Conservation (phyloP, 2,329 filamentous ascomycete genomes). For the Gremmenia infestans region DNA sequence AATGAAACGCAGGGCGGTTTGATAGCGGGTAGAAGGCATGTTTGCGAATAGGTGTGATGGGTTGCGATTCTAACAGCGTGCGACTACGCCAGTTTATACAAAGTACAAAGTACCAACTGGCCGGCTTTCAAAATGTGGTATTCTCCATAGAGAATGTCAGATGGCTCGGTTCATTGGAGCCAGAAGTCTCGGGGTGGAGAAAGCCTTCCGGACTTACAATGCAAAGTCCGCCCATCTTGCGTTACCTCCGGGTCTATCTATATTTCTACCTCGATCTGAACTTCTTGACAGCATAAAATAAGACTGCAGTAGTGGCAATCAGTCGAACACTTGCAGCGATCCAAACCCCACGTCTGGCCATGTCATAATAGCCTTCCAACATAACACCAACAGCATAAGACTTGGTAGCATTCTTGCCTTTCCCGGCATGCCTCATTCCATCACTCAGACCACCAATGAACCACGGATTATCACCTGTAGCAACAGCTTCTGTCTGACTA, state of each 20-base stretch:
- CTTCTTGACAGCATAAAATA: not conserved
- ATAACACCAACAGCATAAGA: conserved; percentile 28
- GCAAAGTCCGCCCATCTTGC: too few species aligned
- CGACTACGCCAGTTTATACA: not conserved
- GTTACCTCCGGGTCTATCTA: too few species aligned
- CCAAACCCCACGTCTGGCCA: conserved; percentile 26
- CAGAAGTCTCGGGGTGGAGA: too few species aligned
- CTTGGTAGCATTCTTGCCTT: conserved; percentile 16
- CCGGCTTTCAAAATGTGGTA: not conserved
- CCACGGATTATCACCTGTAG: conserved; percentile 19
- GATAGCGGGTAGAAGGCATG: conserved; percentile 1
- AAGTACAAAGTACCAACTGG: not conserved
- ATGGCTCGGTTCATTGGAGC: too few species aligned
- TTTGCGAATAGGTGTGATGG: not conserved
- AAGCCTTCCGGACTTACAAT: not conserved
- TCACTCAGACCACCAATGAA: conserved; percentile 17
- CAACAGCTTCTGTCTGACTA: conserved; percentile 23
- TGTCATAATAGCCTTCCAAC: conserved; percentile 31
- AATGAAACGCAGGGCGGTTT: conserved; percentile 4
- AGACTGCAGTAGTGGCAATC: conserved; percentile 2
- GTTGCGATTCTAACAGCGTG: not conserved
- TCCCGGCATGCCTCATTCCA: conserved; percentile 12
- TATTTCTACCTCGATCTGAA: not conserved
- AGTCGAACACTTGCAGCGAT: conserved; percentile 22
- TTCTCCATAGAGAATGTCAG: too few species aligned